Evolutionary conservation across 1,284 basidiomycete genomes (phyloP).

Genomic region (Marasmius fiardii): DNA sequence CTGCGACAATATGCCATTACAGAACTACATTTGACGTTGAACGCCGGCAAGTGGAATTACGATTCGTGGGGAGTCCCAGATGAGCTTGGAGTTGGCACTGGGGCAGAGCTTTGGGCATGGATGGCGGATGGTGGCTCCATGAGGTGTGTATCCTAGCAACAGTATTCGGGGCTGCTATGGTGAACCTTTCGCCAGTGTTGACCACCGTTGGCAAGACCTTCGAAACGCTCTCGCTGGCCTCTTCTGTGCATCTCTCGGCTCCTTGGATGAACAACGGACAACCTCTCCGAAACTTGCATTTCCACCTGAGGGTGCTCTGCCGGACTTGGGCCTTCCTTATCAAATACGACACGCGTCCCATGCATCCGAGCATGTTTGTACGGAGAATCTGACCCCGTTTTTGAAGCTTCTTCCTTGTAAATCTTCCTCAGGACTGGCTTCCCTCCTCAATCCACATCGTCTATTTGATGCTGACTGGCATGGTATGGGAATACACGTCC

Average conservation of each 20-base stretch:
- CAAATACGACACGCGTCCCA: constrained; percentile 73
- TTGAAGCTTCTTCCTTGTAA: constrained; percentile 94
- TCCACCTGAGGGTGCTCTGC: constrained; percentile 54
- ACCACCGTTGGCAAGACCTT: constrained; percentile 80
- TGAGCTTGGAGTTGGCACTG: constrained; percentile 74
- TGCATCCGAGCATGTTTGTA: constrained; percentile 87
- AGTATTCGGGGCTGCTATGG: constrained; percentile 5
- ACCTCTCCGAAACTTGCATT: constrained; percentile 62
- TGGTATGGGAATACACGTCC: constrained; percentile 77
- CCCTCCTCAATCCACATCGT: constrained; percentile 80
- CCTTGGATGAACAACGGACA: constrained; percentile 68
- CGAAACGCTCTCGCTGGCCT: constrained; percentile 89
- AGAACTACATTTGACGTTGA: constrained; percentile 85
- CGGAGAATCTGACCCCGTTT: constrained; percentile 96
- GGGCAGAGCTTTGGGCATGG: constrained; percentile 91
- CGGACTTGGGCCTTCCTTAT: constrained; percentile 47
- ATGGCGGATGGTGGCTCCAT: constrained; percentile 57
- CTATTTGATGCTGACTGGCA: constrained; percentile 90
- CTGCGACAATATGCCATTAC: constrained; percentile 81
- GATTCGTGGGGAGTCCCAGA: constrained; percentile 81
- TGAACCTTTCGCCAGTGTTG: constrained; percentile 43
- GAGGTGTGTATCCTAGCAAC: constrained; percentile 38
- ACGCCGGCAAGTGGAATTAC: constrained; percentile 91
- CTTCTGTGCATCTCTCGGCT: constrained; percentile 91
- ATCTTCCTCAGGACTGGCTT: constrained; percentile 84